These are phyloP conservation scores for Lagerstroemia fauriei DNA, from an alignment of 441 rosid genomes.

Conservation along the genomic window DNA sequence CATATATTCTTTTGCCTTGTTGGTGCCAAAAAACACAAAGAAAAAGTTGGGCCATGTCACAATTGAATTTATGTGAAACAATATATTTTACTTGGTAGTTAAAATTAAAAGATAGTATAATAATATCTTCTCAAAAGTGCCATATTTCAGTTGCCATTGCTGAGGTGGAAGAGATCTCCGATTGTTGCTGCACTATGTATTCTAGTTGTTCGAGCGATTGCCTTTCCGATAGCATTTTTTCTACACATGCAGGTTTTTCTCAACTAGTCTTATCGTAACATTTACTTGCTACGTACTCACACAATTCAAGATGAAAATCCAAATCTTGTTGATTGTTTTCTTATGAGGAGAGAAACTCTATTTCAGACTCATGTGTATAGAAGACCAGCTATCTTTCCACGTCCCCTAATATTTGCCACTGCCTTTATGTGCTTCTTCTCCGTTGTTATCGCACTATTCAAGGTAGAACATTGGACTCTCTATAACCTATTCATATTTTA, in stretches of 20 bases:
- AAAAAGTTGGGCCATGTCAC: too few species aligned
- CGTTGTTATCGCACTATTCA: slow-evolving; percentile 86
- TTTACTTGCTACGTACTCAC: too few species aligned
- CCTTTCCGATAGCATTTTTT: slow-evolving; percentile 86
- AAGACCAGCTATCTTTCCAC: slow-evolving; percentile 61
- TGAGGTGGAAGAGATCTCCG: slow-evolving; percentile 95
- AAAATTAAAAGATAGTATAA: neutral
- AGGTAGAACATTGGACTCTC: slow-evolving; percentile 47
- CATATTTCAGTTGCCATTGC: slow-evolving; percentile 62
- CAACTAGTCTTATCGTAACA: neutral
- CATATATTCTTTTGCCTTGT: too few species aligned
- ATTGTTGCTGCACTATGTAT: slow-evolving; percentile 92
- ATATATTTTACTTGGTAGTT: too few species aligned
- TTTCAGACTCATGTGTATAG: slow-evolving; percentile 72
- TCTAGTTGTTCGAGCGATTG: slow-evolving; percentile 82
- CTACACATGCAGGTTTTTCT: slow-evolving; percentile 75
- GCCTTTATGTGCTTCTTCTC: slow-evolving; percentile 98
- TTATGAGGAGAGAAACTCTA: slow-evolving; percentile 14
- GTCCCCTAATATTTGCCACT: slow-evolving; percentile 83
- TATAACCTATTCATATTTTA: neutral
- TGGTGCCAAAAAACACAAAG: neutral
- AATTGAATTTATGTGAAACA: too few species aligned
- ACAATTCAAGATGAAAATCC: neutral
- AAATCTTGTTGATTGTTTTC: neutral
- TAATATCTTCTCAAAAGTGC: neutral